phyloP scores from a whole-genome alignment of 257 asterid species.

The Coffea eugenioides region DNA sequence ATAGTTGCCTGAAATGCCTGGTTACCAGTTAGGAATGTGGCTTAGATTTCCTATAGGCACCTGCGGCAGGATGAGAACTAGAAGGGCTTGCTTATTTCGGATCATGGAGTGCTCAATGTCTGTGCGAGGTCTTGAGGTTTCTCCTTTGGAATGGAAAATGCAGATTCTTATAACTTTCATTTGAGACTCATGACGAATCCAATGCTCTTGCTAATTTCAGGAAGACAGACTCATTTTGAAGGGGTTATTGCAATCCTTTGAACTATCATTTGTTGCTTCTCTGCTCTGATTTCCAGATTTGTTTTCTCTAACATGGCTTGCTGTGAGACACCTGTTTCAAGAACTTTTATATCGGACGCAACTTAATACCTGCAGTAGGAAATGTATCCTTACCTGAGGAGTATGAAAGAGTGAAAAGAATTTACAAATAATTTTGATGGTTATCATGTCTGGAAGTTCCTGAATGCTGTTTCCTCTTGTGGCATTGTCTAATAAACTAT shows the following conservation, averaged over 20 bases:
- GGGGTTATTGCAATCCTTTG: not conserved
- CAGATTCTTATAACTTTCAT: not conserved
- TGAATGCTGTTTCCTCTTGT: not conserved
- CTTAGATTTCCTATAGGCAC: not conserved
- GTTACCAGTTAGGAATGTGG: not conserved
- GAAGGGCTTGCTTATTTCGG: not conserved
- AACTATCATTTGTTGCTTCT: not conserved
- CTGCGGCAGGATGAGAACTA: not conserved
- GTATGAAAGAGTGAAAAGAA: too few relatives aligned
- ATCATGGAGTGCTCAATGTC: not conserved
- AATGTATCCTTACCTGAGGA: not conserved
- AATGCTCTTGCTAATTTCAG: not conserved
- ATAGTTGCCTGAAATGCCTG: not conserved
- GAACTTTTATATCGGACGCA: not conserved
- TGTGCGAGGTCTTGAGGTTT: not conserved
- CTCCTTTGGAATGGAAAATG: not conserved
- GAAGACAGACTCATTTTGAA: not conserved
- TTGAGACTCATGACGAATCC: not conserved
- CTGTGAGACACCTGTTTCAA: not conserved
- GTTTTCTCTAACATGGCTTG: not conserved
- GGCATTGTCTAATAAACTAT: not conserved
- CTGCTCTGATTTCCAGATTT: not conserved
- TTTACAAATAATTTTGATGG: not conserved
- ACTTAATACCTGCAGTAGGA: too few relatives aligned
- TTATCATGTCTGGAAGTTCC: not conserved